Evolutionary conservation across 1,284 basidiomycete species (phyloP), one percentile per base, ranked within the genome.

Genomic region (Ceratobasidium sp.): DNA sequence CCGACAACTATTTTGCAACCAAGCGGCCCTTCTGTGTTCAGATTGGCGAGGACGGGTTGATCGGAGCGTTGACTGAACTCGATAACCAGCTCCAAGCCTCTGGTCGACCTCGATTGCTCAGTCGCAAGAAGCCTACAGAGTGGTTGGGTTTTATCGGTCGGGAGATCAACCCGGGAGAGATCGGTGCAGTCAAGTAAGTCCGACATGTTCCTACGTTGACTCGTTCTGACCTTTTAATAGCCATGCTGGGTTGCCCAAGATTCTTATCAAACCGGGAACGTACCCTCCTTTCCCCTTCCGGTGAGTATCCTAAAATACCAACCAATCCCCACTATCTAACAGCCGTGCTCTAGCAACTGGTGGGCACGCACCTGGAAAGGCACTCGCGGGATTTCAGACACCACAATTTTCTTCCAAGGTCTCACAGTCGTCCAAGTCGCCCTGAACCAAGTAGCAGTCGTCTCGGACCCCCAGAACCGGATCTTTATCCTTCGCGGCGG

Each of bases 361-460:
- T 93, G 91, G 90, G 91, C 91, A 6, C 84, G 91, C 16, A 80
- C 82, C 18, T 93, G 87, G 86, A 77, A 80, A 73, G 91, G 91
- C 28, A 89, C 87, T 3, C 86, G 85, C 78, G 91, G 89, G 78
- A 80, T 93, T 59, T 92, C 91, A 5, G 91, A 92, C 76, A 89
- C 91, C 1, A 89, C 92, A 21, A 88, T 93, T 55, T 87, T 89
- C 77, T 92, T 92, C 79, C 85, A 88, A 66, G 91, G 91, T 72
- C 81, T 93, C 73, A 92, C 90, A 0, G 85, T 91, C 26, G 91
- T 93, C 0, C 92, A 93, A 78, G 91, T 92, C 43, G 90, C 90
- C 1, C 91, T 93, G 82, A 93, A 93, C 77, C 88, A 89, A 76
- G 83, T 82, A 6, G 91, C 91, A 0, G 90, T 93, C 43, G 83